Conservation (phyloP, 768 basidiomycete species). For the Boletus reticulatus region DNA sequence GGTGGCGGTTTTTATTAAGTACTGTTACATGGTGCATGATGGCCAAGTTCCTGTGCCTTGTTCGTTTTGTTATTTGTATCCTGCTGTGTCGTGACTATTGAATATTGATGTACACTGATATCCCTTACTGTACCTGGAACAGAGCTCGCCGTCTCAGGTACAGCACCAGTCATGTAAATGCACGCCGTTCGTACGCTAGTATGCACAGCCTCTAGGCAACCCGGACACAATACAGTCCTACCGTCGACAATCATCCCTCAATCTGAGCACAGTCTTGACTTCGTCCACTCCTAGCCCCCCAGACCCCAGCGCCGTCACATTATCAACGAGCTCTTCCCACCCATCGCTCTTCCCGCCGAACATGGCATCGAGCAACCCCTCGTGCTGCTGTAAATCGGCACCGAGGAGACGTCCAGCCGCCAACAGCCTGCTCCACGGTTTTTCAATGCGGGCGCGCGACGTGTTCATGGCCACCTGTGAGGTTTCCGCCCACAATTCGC, state of each 20-base stretch:
- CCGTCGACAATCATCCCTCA: constrained; percentile 38
- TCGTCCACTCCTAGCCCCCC: constrained; percentile 64
- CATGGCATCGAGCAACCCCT: constrained; percentile 17
- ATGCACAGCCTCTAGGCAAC: too few species aligned
- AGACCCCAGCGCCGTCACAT: constrained; percentile 54
- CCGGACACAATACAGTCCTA: not conserved
- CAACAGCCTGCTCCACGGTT: constrained; percentile 73
- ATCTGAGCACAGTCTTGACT: constrained; percentile 52
- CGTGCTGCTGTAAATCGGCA: constrained; percentile 45
- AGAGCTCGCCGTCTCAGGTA: too few species aligned
- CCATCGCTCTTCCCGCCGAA: constrained; percentile 25
- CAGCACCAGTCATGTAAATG: too few species aligned
- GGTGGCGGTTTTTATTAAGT: not conserved
- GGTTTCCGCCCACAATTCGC: constrained; percentile 81
- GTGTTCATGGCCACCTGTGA: constrained; percentile 56
- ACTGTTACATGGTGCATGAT: not conserved
- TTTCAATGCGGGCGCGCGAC: constrained; percentile 54
- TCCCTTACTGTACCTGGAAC: not conserved
- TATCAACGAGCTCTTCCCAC: constrained; percentile 50
- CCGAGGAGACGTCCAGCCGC: constrained; percentile 69
- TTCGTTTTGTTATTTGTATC: constrained; percentile 2
- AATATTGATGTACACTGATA: not conserved
- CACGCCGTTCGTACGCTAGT: too few species aligned
- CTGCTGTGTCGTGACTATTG: not conserved
- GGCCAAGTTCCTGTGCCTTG: not conserved